Percentiles rank a stretch among this genome's conserved stretches.
Evolutionary conservation across 352 stramenopile genomes (phyloP).

Genomic region (Blastocystis sp.): DNA sequence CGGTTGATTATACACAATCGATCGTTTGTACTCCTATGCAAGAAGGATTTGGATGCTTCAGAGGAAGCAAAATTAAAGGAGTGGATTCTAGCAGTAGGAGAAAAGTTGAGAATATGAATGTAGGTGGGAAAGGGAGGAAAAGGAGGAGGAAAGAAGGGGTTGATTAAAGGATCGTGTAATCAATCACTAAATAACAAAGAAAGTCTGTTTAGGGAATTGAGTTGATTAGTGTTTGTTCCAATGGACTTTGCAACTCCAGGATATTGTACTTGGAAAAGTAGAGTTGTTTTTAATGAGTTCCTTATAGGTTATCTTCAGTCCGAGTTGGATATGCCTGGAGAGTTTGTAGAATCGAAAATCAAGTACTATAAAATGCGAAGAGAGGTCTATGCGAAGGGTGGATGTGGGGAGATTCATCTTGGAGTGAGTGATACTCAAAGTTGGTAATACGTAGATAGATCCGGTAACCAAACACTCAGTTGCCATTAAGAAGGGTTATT

Average conservation of each 20-base stretch:
- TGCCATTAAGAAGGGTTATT: slow-evolving; percentile 52
- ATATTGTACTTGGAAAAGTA: slow-evolving; percentile 58
- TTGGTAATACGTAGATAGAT: slow-evolving; percentile 25
- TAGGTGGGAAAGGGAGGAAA: slow-evolving; percentile 32
- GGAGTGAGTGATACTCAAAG: neutral
- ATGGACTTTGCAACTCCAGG: slow-evolving; percentile 59
- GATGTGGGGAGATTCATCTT: slow-evolving; percentile 34
- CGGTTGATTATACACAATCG: slow-evolving; percentile 13
- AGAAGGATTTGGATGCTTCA: neutral
- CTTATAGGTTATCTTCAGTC: slow-evolving; percentile 49
- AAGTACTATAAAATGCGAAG: slow-evolving; percentile 61
- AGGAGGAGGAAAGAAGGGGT: slow-evolving; percentile 54
- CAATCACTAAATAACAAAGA: neutral
- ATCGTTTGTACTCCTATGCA: slow-evolving; percentile 28
- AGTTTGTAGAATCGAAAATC: slow-evolving; percentile 59
- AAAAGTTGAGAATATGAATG: neutral
- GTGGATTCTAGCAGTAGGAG: neutral
- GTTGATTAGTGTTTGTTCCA: neutral
- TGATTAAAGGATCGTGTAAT: slow-evolving; percentile 37
- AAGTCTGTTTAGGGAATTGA: neutral
- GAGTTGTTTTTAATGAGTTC: neutral
- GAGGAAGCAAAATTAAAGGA: slow-evolving; percentile 1
- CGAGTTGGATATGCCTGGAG: slow-evolving; percentile 58
- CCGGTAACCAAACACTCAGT: slow-evolving; percentile 3
- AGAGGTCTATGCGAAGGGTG: slow-evolving; percentile 53